Evolutionary conservation across 257 asterid species (phyloP).

Genomic region (Orobanche coerulescens): DNA sequence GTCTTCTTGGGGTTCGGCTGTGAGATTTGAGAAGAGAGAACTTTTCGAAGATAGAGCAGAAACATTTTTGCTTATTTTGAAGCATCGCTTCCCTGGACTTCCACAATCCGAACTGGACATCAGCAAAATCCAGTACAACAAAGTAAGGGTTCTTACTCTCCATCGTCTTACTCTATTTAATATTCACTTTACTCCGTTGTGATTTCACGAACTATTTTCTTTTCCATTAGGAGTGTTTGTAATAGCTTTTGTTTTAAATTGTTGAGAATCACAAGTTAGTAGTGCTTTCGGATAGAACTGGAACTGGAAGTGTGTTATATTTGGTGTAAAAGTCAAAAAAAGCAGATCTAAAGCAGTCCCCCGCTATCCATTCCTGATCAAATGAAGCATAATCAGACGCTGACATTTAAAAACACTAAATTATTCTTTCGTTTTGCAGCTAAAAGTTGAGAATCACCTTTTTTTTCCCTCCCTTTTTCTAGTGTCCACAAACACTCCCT

Average conservation of each 20-base stretch:
- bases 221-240: neutral
- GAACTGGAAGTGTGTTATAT: neutral
- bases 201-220: neutral
- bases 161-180: neutral
- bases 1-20: constrained; percentile 63
- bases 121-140: constrained; percentile 3
- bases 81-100: constrained; percentile 51
- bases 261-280: neutral
- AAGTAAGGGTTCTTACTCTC: neutral
- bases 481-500: too few relatives aligned
- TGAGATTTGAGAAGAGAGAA: constrained; percentile 55
- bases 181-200: neutral
- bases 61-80: constrained; percentile 39
- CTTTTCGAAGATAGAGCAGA: constrained; percentile 58
- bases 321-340: neutral
- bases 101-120: constrained; percentile 53
- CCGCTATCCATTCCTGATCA: neutral
- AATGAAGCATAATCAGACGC: neutral
- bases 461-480: too few relatives aligned
- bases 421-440: neutral
- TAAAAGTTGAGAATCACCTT: neutral
- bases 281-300: neutral
- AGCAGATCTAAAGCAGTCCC: neutral
- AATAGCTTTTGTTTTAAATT: neutral
- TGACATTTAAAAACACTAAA: neutral